Base-by-base conservation (phyloP, 1,284 basidiomycete genomes). In the Melanopsichium pennsylvanicum region DNA sequence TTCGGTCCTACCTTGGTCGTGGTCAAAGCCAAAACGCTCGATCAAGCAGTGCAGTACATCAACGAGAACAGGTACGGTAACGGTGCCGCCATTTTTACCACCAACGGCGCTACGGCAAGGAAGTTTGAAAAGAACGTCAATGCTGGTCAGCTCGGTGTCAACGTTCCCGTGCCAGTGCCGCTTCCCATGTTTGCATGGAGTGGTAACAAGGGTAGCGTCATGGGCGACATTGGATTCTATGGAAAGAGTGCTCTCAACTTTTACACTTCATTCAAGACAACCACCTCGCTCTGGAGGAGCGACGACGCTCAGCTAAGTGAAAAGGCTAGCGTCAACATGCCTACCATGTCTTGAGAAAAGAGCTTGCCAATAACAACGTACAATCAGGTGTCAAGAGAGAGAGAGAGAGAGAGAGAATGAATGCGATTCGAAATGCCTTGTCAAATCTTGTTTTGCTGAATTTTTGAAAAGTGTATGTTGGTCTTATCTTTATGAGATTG, bases 21-120 rank as follows among this genome's bases (percentile, higher is more conserved):
- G 46, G 81, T 97, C 70, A 85, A 87, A 49, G 91, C 90, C 6
- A 88, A 93, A 49, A 92, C 89, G 1, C 84, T 98, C 39, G 93
- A 97, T 71, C 92, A 97, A 71, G 95, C 93, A 18, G 86, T 97
- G 61, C 49, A 64, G 19, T 64, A 69, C 58, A 74, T 76, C 55
- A 70, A 76, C 52, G 61, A 58, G 47, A 67, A 72, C 67, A 59
- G 64, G 40, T 73, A 70, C 42, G 85, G 94, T 3, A 97, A 97
- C 80, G 95, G 94, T 25, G 88, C 93, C n/a, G 91, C 93, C 19
- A 93, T 97, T 79, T 97, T 97, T 82, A 98, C 95, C 26, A 91
- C 94, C 83, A 92, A 90, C 41, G 95, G 95, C n/a, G 90, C 94
- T 26, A 93, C 93, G 7, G 94, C 93, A 18, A 88, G 95, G 61